Evolutionary conservation across 2,329 filamentous ascomycete species (phyloP).

Genomic region (Xylaria sp.): DNA sequence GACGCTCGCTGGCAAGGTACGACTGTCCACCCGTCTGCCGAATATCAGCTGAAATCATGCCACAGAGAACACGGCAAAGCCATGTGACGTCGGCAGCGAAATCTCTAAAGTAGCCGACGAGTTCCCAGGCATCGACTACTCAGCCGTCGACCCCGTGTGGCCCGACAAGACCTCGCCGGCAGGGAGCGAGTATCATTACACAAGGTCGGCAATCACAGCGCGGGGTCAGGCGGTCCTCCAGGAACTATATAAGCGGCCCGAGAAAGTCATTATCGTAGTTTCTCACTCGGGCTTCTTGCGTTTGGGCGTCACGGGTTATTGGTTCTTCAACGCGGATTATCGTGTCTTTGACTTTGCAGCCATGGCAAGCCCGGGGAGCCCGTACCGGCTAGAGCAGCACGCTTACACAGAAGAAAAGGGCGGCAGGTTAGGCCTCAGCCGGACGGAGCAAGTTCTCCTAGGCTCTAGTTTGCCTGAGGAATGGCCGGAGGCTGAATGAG

Average conservation of each 20-base stretch:
- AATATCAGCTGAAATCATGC: slow-evolving; percentile 25
- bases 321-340: slow-evolving; percentile 72
- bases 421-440: slow-evolving; percentile 64
- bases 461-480: slow-evolving; percentile 55
- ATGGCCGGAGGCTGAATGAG: slow-evolving; percentile 38
- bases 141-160: slow-evolving; percentile 66
- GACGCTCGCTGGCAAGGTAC: slow-evolving; percentile 74
- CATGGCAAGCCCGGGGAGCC: slow-evolving; percentile 43
- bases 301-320: slow-evolving; percentile 65
- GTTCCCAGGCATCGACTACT: slow-evolving; percentile 69
- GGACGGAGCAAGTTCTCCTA: slow-evolving; percentile 52
- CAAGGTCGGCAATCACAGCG: slow-evolving; percentile 61
- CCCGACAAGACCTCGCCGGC: slow-evolving; percentile 69
- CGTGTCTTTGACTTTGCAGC: slow-evolving; percentile 67
- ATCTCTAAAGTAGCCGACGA: slow-evolving; percentile 56
- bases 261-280: slow-evolving; percentile 73
- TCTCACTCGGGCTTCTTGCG: slow-evolving; percentile 73
- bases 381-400: slow-evolving; percentile 58
- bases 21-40: slow-evolving; percentile 21
- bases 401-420: slow-evolving; percentile 59
- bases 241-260: slow-evolving; percentile 63
- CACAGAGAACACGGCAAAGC: slow-evolving; percentile 65
- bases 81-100: slow-evolving; percentile 71
- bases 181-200: slow-evolving; percentile 63
- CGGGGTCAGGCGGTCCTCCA: slow-evolving; percentile 65